These are phyloP conservation scores for Venturia nashicola DNA, from an alignment of 2,329 filamentous ascomycete genomes.

Conservation along the genomic window DNA sequence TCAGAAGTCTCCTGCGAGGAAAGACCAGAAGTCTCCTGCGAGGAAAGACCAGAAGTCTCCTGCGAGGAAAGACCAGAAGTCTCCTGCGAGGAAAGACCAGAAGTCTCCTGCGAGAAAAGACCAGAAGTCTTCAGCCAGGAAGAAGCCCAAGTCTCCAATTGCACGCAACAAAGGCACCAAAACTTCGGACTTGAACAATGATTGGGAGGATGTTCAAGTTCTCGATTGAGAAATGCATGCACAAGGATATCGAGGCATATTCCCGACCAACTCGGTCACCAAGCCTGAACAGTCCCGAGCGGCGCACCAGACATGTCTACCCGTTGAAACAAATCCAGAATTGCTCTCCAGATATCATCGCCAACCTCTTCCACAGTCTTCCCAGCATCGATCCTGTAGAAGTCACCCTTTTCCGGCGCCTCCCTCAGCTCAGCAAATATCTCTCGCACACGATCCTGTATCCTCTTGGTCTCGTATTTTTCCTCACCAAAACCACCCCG, in stretches of 20 bases:
- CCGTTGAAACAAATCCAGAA: constrained; percentile 16
- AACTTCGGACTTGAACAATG: constrained; percentile 40
- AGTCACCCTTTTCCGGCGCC: constrained; percentile 36
- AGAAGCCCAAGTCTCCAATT: background rate
- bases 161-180: constrained; percentile 19
- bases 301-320: constrained; percentile 14
- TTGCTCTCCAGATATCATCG: constrained; percentile 18
- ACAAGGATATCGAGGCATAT: background rate
- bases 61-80: background rate
- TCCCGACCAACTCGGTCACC: background rate
- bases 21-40: too few relatives aligned
- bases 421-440: constrained; percentile 50
- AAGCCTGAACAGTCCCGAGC: background rate
- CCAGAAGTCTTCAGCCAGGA: too few relatives aligned
- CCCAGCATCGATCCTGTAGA: constrained; percentile 44
- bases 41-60: too few relatives aligned
- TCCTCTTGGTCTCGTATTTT: constrained; percentile 72
- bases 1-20: background rate
- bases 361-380: constrained; percentile 38
- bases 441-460: constrained; percentile 68
- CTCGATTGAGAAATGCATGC: background rate
- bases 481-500: constrained; percentile 84
- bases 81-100: background rate
- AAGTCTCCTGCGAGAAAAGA: background rate
- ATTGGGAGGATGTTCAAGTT: constrained; percentile 37